phyloP scores from a whole-genome alignment of 768 basidiomycete genomes.

The Panaeolus papilionaceus region DNA sequence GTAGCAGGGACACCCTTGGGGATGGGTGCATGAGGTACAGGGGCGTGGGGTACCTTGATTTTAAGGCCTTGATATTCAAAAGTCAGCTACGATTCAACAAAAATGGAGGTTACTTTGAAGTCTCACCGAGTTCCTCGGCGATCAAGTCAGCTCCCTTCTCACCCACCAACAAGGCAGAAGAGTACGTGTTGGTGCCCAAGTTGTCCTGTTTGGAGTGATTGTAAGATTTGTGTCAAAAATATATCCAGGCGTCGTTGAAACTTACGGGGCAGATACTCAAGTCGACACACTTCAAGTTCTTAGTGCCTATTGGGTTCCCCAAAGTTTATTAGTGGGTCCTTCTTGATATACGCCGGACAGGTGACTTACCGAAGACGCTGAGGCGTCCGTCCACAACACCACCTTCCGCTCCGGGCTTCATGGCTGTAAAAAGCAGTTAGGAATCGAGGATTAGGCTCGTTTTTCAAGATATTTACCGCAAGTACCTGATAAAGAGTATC shows the following conservation, averaged over 20 bases:
- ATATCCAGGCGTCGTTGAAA: conserved; percentile 14
- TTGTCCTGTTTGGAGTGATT: conserved; percentile 54
- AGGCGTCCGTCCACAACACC: conserved; percentile 71
- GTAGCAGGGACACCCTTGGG: conserved; percentile 58
- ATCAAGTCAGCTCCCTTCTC: conserved; percentile 72
- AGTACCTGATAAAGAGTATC: conserved; percentile 36
- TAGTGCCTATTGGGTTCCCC: conserved; percentile 43
- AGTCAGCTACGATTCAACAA: conserved; percentile 13
- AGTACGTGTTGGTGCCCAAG: conserved; percentile 76
- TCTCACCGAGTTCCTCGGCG: conserved; percentile 66
- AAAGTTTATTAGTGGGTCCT: not conserved
- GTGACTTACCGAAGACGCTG: conserved; percentile 55
- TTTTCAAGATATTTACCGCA: conserved; percentile 41
- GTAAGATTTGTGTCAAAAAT: conserved; percentile 15
- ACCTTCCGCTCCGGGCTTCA: conserved; percentile 71
- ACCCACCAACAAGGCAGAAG: conserved; percentile 70
- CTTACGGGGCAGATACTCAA: conserved; percentile 75
- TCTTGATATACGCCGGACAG: not conserved
- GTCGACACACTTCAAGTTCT: conserved; percentile 72
- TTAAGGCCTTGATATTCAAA: conserved; percentile 53
- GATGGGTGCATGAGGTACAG: conserved; percentile 71
- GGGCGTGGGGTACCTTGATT: conserved; percentile 66
- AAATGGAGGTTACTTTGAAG: not conserved
- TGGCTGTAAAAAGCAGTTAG: conserved; percentile 42
- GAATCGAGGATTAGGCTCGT: not conserved